Base-by-base conservation (phyloP, 2,329 filamentous ascomycete species). In the Fusarium guadeloupense region DNA sequence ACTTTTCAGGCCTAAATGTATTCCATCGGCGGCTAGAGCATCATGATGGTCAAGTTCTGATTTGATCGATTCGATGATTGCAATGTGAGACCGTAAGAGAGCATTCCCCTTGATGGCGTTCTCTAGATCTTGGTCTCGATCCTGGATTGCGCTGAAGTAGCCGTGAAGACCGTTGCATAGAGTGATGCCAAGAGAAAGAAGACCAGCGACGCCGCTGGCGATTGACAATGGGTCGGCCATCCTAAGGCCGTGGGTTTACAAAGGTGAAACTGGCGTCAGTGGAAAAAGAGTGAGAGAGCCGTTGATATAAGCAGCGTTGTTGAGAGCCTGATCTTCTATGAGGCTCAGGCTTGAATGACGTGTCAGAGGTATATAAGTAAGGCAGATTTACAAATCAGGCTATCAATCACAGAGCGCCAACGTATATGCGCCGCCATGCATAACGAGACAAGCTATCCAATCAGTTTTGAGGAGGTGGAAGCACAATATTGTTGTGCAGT, bases 131-230 rank as follows among this genome's bases (percentile, higher is more conserved):
- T 16, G 25, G 6, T 40, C 16, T 6, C 41, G 25, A 0, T 8
- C 41, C 21, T 28, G 47, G 0, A 56, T 25, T 1, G 2, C 6
- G 0, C 8, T 38, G 0, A 56, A n/a, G 3, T 33, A 54, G 3
- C 12, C 23, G 1, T 48, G 14, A 0, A 56, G 12, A 1, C 49
- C 53, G 5, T 38, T 38, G 6, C 17, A 58, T 1, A 58, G 13
- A 0, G 19, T 44, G 2, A 56, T 0, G 0, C 43, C 51, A 1
- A 58, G 37, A 9, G 51, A 58, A 14, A 58, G 4, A 4, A 58
- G 28, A 9, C 54, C 54, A n/a, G 54, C 38, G 10, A 58, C 33
- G 5, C 43, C 52, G 9, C 3, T 57, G 3, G 52, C 37, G 2
- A 44, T 26, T 6, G 38, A 43, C 0, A 56, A 17, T 28, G 38